Evolutionary conservation across 805 yeast species (phyloP), one percentile per base, ranked within the genome.

Genomic region (Teunomyces pallodes): DNA sequence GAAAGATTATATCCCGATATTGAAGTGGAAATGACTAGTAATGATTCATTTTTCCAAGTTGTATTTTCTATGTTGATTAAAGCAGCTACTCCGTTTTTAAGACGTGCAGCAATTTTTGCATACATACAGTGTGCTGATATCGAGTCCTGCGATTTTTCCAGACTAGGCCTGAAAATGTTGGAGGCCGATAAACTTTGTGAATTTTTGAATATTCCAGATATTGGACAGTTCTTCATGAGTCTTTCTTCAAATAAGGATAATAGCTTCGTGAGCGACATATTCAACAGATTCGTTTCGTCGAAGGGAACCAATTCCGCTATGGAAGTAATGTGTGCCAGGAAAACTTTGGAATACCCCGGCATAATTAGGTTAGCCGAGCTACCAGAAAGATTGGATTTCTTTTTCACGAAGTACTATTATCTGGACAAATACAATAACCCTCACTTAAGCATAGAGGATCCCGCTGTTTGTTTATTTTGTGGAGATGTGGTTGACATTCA

Each of bases 401-500:
- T 90, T 53, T 88, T 86, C 67, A 83, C 88, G 3, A 72, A 78
- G 32, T 72, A 79, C 46, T 72, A 80, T 47, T 78, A 80, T 53
- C 72, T 69, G 57, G 74, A 72, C 24, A 66, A 68, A 41, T 70
- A 68, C 17, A 62, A 67, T 38, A 69, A 70, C 43, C 76, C 76
- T 17, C 67, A 61, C 56, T 56, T 57, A 49, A 47, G 55, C 1
- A 74, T 72, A 28, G 76, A 75, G 42, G 96, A 91, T 54, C 94
- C 96, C 0, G 96, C 96, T 0, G 71, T 92, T 8, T 92, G 99
- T 59, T 67, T 92, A 46, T 85, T 84, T 52, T 94, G 99, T 67
- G 94, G 90, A 1, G 67, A 70, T 9, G 74, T 83, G 6, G 74
- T 88, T 17, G 83, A 83, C 52, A 67, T 83, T n/a, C 97, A 91